Evolutionary conservation across 2,329 filamentous ascomycete genomes (phyloP).

Genomic region (Arachnopeziza araneosa): DNA sequence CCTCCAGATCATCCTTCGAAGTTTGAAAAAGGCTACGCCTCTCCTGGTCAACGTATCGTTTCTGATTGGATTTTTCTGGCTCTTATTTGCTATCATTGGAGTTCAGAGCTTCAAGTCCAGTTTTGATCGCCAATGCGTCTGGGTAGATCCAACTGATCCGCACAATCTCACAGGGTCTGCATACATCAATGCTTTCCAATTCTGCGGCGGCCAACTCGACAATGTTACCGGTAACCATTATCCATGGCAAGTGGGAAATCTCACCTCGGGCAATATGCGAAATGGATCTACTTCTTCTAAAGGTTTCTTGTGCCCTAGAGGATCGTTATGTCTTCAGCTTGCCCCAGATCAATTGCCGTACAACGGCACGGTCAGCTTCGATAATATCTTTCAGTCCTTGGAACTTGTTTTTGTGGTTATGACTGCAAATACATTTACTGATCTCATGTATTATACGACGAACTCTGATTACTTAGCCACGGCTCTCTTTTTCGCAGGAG

Average conservation of each 20-base stretch:
- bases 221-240: conserved; percentile 48
- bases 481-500: conserved; percentile 68
- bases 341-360: conserved; percentile 57
- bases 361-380: conserved; percentile 85
- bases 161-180: conserved; percentile 42
- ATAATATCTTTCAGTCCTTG: conserved; percentile 87
- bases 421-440: conserved; percentile 95
- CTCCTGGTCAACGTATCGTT: conserved; percentile 90
- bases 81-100: conserved; percentile 92
- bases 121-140: conserved; percentile 70
- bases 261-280: conserved; percentile 36
- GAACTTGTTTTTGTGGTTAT: conserved; percentile 97
- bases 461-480: conserved; percentile 86
- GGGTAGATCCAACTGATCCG: conserved; percentile 60
- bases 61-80: conserved; percentile 94
- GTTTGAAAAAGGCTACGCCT: conserved; percentile 91
- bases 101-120: conserved; percentile 94
- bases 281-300: conserved; percentile 56
- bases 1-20: conserved; percentile 77
- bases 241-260: conserved; percentile 59
- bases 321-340: conserved; percentile 78
- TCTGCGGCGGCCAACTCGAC: conserved; percentile 80
- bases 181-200: conserved; percentile 62
- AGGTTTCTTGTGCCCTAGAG: conserved; percentile 80
- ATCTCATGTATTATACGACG: conserved; percentile 89